Base-by-base conservation (phyloP, 2,329 filamentous ascomycete genomes). In the Alternaria consortialis region DNA sequence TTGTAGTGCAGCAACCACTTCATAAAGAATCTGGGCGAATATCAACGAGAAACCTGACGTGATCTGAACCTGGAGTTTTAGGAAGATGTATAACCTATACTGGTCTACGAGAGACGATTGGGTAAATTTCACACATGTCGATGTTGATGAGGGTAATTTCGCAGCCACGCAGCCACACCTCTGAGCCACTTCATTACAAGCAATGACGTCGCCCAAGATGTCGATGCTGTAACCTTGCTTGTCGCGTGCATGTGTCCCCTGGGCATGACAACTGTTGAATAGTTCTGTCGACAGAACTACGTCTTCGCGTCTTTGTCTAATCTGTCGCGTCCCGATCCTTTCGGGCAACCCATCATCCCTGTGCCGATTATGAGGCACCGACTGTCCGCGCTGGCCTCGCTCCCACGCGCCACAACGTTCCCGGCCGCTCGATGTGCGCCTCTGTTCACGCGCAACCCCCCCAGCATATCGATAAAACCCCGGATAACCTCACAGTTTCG, bases 301-400 rank as follows among this genome's bases (percentile, higher is more conserved):
- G 20, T 53, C 37, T 56, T 53, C 54, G 39, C 46, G 25, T 58
- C 15, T 37, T 57, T 17, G 15, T 43, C 32, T 47, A 36, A 27
- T 39, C 17, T 31, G 17, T 40, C 44, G 42, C 23, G 29, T 31
- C 32, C 42, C 29, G 54, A 53, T 36, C 39, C 7, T 29, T 36
- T 34, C 46, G 43, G 51, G 3, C 50, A 31, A 43, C 27, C 27
- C 37, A 40, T 27, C 17, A 46, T 31, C 43, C 36, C 43, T 43
- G 47, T 27, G 54, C 39, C 44, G 50, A 64, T 52, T 20, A 78
- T 78, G 76, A 77, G 69, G 65, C 73, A 75, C 51, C 69, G 73
- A 62, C 64, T 77, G 63, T 63, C 69, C 12, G 64, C 69, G 46
- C 55, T 74, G 53, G 58, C 62, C 27, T 59, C 67, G 37, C 63